Conservation (phyloP, 805 yeast genomes). For the Myxozyma geophila region DNA sequence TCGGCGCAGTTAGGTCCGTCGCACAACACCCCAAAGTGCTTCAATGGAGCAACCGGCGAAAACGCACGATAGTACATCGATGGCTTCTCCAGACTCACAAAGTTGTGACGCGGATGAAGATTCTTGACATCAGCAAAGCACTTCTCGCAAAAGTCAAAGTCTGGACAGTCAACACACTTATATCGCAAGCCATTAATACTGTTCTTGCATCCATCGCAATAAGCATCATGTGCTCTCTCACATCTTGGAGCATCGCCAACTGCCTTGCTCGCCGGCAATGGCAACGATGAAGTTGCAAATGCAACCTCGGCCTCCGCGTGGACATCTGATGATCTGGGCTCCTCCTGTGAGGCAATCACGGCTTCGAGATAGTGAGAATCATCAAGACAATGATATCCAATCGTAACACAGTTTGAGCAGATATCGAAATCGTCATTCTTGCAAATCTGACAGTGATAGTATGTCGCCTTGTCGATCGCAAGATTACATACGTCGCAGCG, state of each 20-base stretch:
- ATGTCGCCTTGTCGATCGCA: conserved; percentile 10
- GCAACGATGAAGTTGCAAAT: not conserved
- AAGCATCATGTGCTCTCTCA: conserved; percentile 33
- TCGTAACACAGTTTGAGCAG: conserved; percentile 25
- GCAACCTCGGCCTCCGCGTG: not conserved
- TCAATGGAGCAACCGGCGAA: too few relatives aligned
- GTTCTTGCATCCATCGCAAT: conserved; percentile 40
- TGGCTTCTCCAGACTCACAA: too few relatives aligned
- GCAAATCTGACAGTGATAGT: conserved; percentile 33
- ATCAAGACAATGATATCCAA: conserved; percentile 30
- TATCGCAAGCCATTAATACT: conserved; percentile 51
- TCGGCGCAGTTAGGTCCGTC: too few relatives aligned
- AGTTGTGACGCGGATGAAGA: too few relatives aligned
- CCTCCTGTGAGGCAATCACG: not conserved
- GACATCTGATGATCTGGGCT: not conserved
- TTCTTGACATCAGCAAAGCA: too few relatives aligned
- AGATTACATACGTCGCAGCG: conserved; percentile 29
- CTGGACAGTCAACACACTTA: conserved; percentile 54
- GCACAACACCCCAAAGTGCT: too few relatives aligned
- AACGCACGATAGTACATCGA: too few relatives aligned
- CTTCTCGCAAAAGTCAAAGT: conserved; percentile 55
- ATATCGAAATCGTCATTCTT: conserved; percentile 29
- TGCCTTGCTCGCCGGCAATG: not conserved
- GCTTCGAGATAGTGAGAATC: conserved; percentile 26
- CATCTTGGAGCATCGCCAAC: not conserved